phyloP scores from a whole-genome alignment of 179 eudicot genomes.

The Patellifolia procumbens region DNA sequence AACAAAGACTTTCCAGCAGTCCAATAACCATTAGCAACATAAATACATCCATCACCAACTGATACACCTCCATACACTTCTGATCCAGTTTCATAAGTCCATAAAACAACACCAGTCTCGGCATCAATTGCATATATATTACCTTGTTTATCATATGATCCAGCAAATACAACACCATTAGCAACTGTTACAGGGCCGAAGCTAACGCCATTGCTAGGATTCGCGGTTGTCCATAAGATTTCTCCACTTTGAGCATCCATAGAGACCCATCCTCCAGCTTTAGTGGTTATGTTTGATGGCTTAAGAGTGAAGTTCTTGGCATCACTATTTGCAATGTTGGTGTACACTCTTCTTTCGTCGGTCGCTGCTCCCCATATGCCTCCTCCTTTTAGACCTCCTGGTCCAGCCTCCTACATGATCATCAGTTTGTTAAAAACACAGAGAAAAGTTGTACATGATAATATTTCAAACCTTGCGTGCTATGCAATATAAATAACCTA shows the following conservation, averaged over 20 bases:
- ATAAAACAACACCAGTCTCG: conserved; percentile 34
- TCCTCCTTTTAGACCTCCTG: conserved; percentile 54
- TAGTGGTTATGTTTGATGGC: conserved; percentile 43
- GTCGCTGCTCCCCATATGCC: conserved; percentile 72
- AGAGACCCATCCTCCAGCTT: conserved; percentile 57
- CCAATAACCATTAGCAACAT: conserved; percentile 42
- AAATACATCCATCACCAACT: conserved; percentile 40
- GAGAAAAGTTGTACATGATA: too few relatives aligned
- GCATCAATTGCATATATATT: conserved; percentile 49
- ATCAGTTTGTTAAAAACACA: neutral
- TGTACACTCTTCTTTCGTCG: conserved; percentile 42
- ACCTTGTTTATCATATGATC: conserved; percentile 33
- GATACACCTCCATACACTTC: conserved; percentile 40
- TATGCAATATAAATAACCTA: neutral
- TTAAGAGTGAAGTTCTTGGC: conserved; percentile 35
- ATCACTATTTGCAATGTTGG: conserved; percentile 51
- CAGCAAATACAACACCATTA: conserved; percentile 54
- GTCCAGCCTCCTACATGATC: conserved; percentile 54
- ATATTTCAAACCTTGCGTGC: too few relatives aligned
- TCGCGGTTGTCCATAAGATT: conserved; percentile 44
- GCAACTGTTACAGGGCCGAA: conserved; percentile 54
- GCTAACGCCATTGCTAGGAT: conserved; percentile 42
- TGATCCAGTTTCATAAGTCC: conserved; percentile 46
- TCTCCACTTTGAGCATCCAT: conserved; percentile 45
- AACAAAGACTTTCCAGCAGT: conserved; percentile 35